Evolutionary conservation across 768 basidiomycete species (phyloP).

Genomic region (Termitomyces sp.): DNA sequence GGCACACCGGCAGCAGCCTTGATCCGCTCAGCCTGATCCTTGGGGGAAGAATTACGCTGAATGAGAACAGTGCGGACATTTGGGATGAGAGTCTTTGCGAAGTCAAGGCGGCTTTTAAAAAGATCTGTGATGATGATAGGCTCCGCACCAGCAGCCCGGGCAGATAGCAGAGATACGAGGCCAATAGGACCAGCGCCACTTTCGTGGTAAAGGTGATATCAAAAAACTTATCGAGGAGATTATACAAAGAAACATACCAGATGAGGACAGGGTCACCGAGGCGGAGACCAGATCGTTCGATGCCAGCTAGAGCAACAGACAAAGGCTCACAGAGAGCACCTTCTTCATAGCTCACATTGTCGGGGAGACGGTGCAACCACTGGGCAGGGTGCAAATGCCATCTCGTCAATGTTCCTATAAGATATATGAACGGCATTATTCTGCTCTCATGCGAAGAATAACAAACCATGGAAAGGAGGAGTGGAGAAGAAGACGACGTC

Average conservation of each 20-base stretch:
- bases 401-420: constrained; percentile 52
- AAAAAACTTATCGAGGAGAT: background rate
- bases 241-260: constrained; percentile 32
- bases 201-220: constrained; percentile 14
- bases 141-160: constrained; percentile 63
- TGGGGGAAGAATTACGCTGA: constrained; percentile 34
- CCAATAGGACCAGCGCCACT: constrained; percentile 70
- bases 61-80: constrained; percentile 54
- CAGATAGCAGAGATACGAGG: constrained; percentile 53
- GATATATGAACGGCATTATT: background rate
- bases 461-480: constrained; percentile 57
- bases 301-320: constrained; percentile 61
- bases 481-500: constrained; percentile 65
- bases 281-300: constrained; percentile 57
- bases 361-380: constrained; percentile 63
- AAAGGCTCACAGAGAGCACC: constrained; percentile 65
- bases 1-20: constrained; percentile 44
- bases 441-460: background rate
- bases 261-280: constrained; percentile 60
- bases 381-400: constrained; percentile 65
- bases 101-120: constrained; percentile 59
- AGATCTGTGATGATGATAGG: constrained; percentile 67
- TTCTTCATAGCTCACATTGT: constrained; percentile 58
- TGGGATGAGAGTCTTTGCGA: constrained; percentile 57
- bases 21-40: constrained; percentile 47